A percentile compares a stretch with the other conserved stretches of the same genome.
These are phyloP conservation scores for Aspergillus candidus DNA, from an alignment of 2,329 filamentous ascomycete genomes.

Conservation along the genomic window DNA sequence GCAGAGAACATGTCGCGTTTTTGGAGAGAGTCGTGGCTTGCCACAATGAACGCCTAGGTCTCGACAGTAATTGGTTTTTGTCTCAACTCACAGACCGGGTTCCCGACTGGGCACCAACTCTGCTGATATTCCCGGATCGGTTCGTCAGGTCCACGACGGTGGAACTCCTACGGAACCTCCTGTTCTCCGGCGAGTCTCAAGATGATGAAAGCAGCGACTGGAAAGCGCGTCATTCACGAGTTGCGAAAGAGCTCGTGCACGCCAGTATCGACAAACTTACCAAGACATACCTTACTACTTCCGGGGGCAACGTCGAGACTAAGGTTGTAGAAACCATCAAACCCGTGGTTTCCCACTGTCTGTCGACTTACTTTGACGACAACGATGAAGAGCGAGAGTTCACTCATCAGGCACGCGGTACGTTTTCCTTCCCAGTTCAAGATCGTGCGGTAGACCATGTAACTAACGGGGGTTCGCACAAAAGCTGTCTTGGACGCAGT, in stretches of 20 bases:
- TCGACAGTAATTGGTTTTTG: constrained; percentile 30
- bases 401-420: constrained; percentile 32
- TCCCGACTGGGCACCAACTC: constrained; percentile 45
- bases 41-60: constrained; percentile 32
- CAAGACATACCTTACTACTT: constrained; percentile 24
- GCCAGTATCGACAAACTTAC: constrained; percentile 30
- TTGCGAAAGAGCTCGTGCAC: constrained; percentile 29
- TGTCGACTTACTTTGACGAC: constrained; percentile 33
- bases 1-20: constrained; percentile 45
- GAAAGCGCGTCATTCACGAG: constrained; percentile 19
- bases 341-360: constrained; percentile 33
- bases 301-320: constrained; percentile 27
- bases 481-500: constrained; percentile 28
- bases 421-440: constrained; percentile 3
- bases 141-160: constrained; percentile 42
- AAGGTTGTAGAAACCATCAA: constrained; percentile 33
- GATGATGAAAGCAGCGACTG: constrained; percentile 22
- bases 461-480: constrained; percentile 3
- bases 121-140: constrained; percentile 48
- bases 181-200: constrained; percentile 36
- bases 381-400: constrained; percentile 31
- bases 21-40: constrained; percentile 49
- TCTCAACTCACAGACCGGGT: constrained; percentile 36
- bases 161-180: constrained; percentile 36
- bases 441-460: constrained; percentile 3